Percentiles rank a stretch among this genome's conserved stretches.
Evolutionary conservation across 345 rosid species (phyloP).

Genomic region (Euphorbia tirucalli): DNA sequence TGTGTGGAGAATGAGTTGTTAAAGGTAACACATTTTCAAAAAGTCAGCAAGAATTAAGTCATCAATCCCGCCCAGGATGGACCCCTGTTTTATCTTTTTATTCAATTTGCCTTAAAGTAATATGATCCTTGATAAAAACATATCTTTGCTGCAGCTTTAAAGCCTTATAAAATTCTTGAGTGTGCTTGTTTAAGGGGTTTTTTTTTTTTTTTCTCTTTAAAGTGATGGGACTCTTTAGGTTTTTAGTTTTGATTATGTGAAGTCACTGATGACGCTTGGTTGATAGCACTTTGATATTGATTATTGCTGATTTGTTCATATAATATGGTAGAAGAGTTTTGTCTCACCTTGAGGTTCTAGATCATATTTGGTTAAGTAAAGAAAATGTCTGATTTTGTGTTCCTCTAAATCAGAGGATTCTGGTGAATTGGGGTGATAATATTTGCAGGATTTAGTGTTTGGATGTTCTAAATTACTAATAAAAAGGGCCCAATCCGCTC

Average conservation of each 20-base stretch:
- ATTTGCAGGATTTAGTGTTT: too few species aligned
- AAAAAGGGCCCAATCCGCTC: too few species aligned
- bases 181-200: background rate
- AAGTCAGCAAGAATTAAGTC: background rate
- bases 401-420: too few species aligned
- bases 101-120: slow-evolving; percentile 7
- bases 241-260: background rate
- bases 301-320: background rate
- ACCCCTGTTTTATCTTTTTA: background rate
- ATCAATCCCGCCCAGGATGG: background rate
- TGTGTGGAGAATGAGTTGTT: slow-evolving; percentile 6
- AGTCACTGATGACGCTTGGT: slow-evolving; percentile 3
- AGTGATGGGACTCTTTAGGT: background rate
- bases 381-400: too few species aligned
- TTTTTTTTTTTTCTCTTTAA: too few species aligned
- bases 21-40: background rate
- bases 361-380: background rate
- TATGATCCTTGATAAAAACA: background rate
- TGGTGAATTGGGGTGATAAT: too few species aligned
- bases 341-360: background rate
- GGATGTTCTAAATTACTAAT: too few species aligned
- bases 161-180: background rate
- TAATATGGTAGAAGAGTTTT: background rate
- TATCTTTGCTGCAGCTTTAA: background rate
- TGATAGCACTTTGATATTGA: background rate